Evolutionary conservation across 495 filamentous ascomycete genomes (phyloP), one percentile per base, ranked within the genome.

Genomic region (Rusavskia elegans): DNA sequence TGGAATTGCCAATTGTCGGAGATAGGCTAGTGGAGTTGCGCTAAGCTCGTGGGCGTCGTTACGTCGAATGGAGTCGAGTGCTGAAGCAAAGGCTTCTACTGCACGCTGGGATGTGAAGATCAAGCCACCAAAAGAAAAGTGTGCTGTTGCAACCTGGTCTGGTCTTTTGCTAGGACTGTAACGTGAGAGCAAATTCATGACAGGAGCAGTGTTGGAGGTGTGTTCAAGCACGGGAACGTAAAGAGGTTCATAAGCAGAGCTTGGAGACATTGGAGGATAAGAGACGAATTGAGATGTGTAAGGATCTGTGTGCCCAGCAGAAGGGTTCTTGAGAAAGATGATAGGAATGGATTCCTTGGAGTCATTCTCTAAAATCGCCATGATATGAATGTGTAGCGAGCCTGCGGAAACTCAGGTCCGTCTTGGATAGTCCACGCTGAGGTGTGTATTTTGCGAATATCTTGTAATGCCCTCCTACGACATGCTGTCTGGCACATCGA

Each of bases 31-130:
- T 6, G 25, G 25, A 4, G 32, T 10, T 13, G 5, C 32, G 32
- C 13, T 66, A 61, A 52, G 48, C 48, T 48, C n/a, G 11, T 20
- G 40, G 36, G 46, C 50, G 52, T 9, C 11, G 29, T 39, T 37
- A 56, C 25, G 51, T 50, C 21, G 49, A 53, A 50, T 19, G 60
- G 58, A 38, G 10, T 41, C 23, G 30, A 62, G 19, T 9, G 53
- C 45, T 40, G 42, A 38, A 36, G 54, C 50, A 53, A 55, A 53
- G 58, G 60, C 62, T 55, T 57, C 92, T 11, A 95, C 92, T 6
- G 92, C 85, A 19, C 93, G 78, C 62, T 97, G 93, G 17, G 87
- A 94, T 1, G 92, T 98, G 64, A 98, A 93, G 17, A 54, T 51
- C 1, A 71, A 59, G 32, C 57, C 58, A 36, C 64, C 64, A 39